Evolutionary conservation across 495 filamentous ascomycete genomes (phyloP), one percentile per base, ranked within the genome.

Genomic region (Neurospora sp.): DNA sequence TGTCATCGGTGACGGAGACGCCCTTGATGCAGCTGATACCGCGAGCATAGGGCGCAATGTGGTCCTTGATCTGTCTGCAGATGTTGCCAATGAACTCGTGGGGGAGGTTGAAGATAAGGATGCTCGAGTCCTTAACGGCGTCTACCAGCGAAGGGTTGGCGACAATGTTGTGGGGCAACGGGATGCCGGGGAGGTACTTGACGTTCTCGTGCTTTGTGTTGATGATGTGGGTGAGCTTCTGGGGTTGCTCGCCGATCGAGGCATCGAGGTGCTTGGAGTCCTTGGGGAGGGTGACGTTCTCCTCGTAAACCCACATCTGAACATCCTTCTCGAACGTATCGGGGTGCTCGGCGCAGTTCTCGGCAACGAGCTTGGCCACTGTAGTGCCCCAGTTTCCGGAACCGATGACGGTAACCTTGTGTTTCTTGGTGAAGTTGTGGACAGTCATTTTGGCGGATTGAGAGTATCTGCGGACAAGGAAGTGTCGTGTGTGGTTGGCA

Each of bases 11-110:
- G 59, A 99, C 96, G 72, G 96, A 90, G 68, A 99, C 93, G 74
- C 96, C 96, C 86, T 99, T 99, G 81, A 98, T 98, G 82, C 96
- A 99, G 74, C 93, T 97, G 74, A 99, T 92, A 61, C 94, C 96
- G 69, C 96, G 90, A 20, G 96, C 95, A 75, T 91, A 98, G 0
- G 96, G 96, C 17, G 97, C 82, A 76, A 96, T 95, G 75, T 97
- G 89, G 70, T 93, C 96, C 80, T 92, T 87, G 73, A 99, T 87
- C 79, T 93, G 89, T 48, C 90, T 87, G 82, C 94, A 98, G 74
- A 93, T 93, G 73, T 89, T 90, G 80, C 88, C 87, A 78, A 99
- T 97, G 83, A 99, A 99, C 81, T 99, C 95, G 83, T 99, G 96
- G 7, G 96, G 96, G 20, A 99, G 87, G 83, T 97, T 97, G 87